Conservation (phyloP, 2,329 filamentous ascomycete genomes). For the Xylaria sp. region DNA sequence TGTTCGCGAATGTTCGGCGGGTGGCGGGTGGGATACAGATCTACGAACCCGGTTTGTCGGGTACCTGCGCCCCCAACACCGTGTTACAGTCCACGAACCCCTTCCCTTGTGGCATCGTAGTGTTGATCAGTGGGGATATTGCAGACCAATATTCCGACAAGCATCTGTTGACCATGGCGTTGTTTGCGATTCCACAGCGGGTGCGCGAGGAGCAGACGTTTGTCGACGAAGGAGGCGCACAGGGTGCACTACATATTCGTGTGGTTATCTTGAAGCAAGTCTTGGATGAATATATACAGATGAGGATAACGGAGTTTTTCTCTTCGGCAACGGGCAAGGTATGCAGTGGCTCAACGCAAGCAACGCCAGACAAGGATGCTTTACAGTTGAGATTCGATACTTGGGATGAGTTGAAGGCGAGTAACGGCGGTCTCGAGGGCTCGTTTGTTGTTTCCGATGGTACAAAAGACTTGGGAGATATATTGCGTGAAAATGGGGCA, state of each 20-base stretch:
- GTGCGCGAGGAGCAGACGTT: neutral
- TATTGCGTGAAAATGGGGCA: neutral
- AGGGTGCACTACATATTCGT: neutral
- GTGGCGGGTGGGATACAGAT: constrained; percentile 3
- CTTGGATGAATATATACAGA: neutral
- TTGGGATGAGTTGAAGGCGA: neutral
- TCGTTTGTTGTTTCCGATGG: neutral
- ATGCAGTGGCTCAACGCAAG: neutral
- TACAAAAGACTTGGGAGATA: neutral
- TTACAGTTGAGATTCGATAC: neutral
- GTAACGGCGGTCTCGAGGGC: neutral
- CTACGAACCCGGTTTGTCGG: neutral
- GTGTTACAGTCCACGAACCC: neutral
- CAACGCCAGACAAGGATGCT: neutral
- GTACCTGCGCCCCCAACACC: neutral
- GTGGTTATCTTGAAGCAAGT: neutral
- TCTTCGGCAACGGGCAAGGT: neutral
- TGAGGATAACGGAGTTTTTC: neutral
- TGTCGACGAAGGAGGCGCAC: neutral
- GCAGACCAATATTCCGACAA: neutral
- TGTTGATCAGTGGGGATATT: neutral
- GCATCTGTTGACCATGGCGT: constrained; percentile 4
- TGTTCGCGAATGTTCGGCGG: neutral
- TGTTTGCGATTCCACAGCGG: neutral
- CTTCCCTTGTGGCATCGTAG: neutral